These are phyloP conservation scores for Didymella sp. DNA, from an alignment of 2,329 filamentous ascomycete genomes.

Conservation along the genomic window DNA sequence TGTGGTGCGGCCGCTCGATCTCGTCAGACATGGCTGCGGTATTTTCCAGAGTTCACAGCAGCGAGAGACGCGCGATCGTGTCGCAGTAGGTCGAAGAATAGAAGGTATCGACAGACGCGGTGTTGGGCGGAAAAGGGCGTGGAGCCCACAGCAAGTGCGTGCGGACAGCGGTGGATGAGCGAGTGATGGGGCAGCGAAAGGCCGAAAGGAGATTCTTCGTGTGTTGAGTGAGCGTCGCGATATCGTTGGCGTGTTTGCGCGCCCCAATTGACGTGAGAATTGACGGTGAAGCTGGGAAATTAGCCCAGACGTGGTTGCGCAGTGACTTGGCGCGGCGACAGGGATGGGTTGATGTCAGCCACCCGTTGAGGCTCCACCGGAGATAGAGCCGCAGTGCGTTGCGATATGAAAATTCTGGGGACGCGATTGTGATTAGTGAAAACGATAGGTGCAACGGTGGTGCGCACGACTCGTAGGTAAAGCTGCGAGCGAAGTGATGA, in stretches of 20 bases:
- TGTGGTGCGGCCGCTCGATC: constrained; percentile 22
- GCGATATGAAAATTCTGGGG: constrained; percentile 3
- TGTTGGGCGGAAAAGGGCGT: constrained; percentile 23
- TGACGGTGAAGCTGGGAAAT: constrained; percentile 33
- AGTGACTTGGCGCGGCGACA: constrained; percentile 42
- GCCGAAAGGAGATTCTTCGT: constrained; percentile 11
- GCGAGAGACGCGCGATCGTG: constrained; percentile 28
- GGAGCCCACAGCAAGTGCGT: constrained; percentile 27
- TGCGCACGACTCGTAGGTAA: constrained; percentile 12
- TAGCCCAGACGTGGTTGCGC: constrained; percentile 25
- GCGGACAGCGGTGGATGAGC: constrained; percentile 23
- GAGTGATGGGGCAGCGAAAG: constrained; percentile 24
- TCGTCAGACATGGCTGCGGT: constrained; percentile 36
- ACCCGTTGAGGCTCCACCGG: constrained; percentile 17
- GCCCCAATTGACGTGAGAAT: constrained; percentile 43
- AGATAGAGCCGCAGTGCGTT: constrained; percentile 8
- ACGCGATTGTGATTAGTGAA: constrained; percentile 2
- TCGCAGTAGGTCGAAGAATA: constrained; percentile 26
- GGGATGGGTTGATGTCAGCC: constrained; percentile 21
- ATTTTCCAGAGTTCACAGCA: constrained; percentile 4
- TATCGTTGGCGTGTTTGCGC: constrained; percentile 27
- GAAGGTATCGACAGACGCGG: constrained; percentile 32
- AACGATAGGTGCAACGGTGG: constrained; percentile 3
- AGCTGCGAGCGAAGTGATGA: constrained; percentile 8
- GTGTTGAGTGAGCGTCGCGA: constrained; percentile 16